Conservation (phyloP, 305 asterid species). For the Ajuga reptans region DNA sequence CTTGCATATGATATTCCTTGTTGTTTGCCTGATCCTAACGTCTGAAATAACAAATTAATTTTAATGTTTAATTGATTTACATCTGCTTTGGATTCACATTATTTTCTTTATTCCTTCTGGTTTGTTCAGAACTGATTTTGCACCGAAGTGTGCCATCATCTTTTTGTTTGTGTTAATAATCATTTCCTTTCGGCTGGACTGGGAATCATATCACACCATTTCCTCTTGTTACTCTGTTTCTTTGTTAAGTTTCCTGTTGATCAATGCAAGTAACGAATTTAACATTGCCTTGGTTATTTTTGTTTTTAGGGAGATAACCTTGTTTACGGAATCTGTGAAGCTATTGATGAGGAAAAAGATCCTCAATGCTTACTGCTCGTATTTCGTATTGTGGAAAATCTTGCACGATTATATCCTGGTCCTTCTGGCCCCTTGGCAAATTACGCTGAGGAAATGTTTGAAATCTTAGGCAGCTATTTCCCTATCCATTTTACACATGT, state of each 20-base stretch:
- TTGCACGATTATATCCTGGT: slow-evolving; percentile 54
- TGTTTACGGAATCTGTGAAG: slow-evolving; percentile 74
- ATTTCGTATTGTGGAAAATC: slow-evolving; percentile 59
- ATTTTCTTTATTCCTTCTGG: not conserved
- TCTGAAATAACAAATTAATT: not conserved
- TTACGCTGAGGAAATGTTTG: slow-evolving; percentile 65
- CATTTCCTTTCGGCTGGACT: slow-evolving; percentile 6
- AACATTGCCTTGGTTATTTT: slow-evolving; percentile 23
- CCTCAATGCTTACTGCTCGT: slow-evolving; percentile 72
- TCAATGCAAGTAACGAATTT: slow-evolving; percentile 13
- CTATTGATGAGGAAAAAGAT: slow-evolving; percentile 83
- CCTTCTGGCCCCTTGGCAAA: slow-evolving; percentile 57
- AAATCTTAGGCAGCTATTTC: slow-evolving; percentile 68
- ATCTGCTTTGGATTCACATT: not conserved
- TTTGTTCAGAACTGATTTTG: not conserved
- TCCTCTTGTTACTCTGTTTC: not conserved
- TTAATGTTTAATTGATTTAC: not conserved
- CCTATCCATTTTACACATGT: slow-evolving; percentile 93
- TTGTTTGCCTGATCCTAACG: not conserved
- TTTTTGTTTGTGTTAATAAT: slow-evolving; percentile 1
- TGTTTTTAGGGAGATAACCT: slow-evolving; percentile 58
- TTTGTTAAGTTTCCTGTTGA: slow-evolving; percentile 1
- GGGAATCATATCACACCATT: not conserved
- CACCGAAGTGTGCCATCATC: not conserved
- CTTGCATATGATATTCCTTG: not conserved